These are phyloP conservation scores for Benincasa hispida DNA, from an alignment of 306 rosid species.

Conservation along the genomic window DNA sequence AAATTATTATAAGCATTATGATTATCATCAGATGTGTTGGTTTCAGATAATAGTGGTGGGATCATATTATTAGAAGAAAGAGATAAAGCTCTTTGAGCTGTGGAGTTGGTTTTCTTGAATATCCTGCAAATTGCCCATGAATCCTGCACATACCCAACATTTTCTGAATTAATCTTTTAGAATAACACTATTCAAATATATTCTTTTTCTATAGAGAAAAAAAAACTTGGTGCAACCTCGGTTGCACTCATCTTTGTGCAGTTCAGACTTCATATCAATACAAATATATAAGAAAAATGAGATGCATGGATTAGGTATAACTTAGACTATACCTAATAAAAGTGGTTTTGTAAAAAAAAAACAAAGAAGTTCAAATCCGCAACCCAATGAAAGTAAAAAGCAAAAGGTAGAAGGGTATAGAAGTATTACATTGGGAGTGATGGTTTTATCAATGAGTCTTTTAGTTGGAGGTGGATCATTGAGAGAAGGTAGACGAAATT, in stretches of 20 bases:
- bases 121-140: constrained; percentile 98
- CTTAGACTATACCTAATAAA: too few species aligned
- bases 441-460: not conserved
- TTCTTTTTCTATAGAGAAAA: too few species aligned
- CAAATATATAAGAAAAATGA: too few species aligned
- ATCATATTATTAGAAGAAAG: constrained; percentile 21
- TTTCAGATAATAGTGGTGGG: constrained; percentile 6
- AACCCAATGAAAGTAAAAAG: not conserved
- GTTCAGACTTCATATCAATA: too few species aligned
- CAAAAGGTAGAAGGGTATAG: not conserved
- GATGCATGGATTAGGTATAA: too few species aligned
- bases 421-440: constrained; percentile 3
- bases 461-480: constrained; percentile 22
- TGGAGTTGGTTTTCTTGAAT: constrained; percentile 79
- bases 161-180: not conserved
- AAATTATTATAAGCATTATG: not conserved
- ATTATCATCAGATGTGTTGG: not conserved
- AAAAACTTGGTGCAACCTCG: too few species aligned
- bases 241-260: too few species aligned
- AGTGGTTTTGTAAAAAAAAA: too few species aligned
- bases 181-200: not conserved
- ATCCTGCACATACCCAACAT: constrained; percentile 40
- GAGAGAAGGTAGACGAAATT: constrained; percentile 80
- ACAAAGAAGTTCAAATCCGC: too few species aligned
- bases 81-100: constrained; percentile 65